A percentile compares a stretch with the other conserved stretches of the same genome.
phyloP scores from a whole-genome alignment of 2,329 filamentous ascomycete species.

The Bimuria novae-zelandiae region DNA sequence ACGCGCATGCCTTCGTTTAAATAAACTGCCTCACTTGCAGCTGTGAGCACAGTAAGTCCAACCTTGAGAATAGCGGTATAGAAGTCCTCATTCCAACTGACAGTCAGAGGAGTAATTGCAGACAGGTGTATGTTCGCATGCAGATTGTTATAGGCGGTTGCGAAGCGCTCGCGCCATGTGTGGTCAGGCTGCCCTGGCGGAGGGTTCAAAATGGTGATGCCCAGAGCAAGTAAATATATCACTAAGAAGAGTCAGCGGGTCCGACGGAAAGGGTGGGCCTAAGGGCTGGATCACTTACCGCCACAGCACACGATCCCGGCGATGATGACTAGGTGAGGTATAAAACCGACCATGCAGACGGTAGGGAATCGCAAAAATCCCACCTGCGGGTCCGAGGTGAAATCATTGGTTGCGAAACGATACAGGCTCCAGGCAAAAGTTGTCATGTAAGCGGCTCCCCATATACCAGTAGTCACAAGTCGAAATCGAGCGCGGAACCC shows the following conservation, averaged over 20 bases:
- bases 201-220: conserved; percentile 73
- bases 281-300: conserved; percentile 1
- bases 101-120: conserved; percentile 65
- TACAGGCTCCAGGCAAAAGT: conserved; percentile 78
- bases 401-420: conserved; percentile 43
- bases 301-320: conserved; percentile 76
- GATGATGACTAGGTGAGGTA: conserved; percentile 89
- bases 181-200: conserved; percentile 56
- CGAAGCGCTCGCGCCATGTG: conserved; percentile 64
- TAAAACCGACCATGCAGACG: conserved; percentile 91
- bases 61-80: conserved; percentile 87
- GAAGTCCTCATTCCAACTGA: conserved; percentile 90
- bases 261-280: neutral
- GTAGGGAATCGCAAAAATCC: conserved; percentile 87
- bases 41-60: conserved; percentile 86
- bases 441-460: conserved; percentile 87
- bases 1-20: conserved; percentile 85
- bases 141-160: conserved; percentile 81
- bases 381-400: conserved; percentile 55
- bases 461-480: conserved; percentile 85
- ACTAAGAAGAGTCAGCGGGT: conserved; percentile 18
- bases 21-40: conserved; percentile 94
- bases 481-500: conserved; percentile 78
- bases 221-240: conserved; percentile 78
- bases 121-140: conserved; percentile 88